Base-by-base conservation (phyloP, 1,284 basidiomycete species). In the Sphagnurus paluster region DNA sequence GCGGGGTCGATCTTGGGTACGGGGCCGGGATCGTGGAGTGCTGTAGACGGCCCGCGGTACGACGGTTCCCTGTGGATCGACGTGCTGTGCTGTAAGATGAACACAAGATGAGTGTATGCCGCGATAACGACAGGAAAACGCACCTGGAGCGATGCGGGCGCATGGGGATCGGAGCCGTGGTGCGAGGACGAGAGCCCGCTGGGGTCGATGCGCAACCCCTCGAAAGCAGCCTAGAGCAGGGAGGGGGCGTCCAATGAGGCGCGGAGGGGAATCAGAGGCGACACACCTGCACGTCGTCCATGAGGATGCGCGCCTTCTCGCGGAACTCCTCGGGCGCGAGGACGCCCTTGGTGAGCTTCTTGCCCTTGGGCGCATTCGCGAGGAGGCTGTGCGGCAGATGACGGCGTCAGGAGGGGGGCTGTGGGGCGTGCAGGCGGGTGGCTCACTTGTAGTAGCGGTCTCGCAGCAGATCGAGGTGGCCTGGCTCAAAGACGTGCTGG, bases 361-460 rank as follows among this genome's bases (percentile, higher is more conserved):
- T 58, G 32, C 53, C 56, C 30, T 53, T 52, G 3, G 56, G 56
- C 14, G 55, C 55, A 3, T 44, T 41, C 20, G 55, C 53, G 19
- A 53, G 50, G 19, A 58, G 33, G 23, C 56, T 58, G 42, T n/a
- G 36, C 17, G 29, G 19, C 17, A 34, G 33, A 23, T 20, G 20
- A 34, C 13, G 13, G 17, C 30, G 21, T 38, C 32, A 34, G 43
- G 17, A 24, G 20, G 39, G 24, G 17, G 23, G 8, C 13, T 17
- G 25, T 25, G 13, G 21, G 9, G 26, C 25, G 14, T 28, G 16
- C 19, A 40, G 16, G 8, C 30, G 6, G 17, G 2, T 34, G 10
- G 50, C 56, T 46, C 35, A 56, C 56, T 56, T 52, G 25, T 51
- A 46, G 55, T 53, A 58, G 24, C 56, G 44, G 25, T 58, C 51